Percentiles rank a stretch among this genome's conserved stretches.
These are phyloP conservation scores for Penstemon davidsonii DNA, from an alignment of 257 asterid species.

Conservation along the genomic window DNA sequence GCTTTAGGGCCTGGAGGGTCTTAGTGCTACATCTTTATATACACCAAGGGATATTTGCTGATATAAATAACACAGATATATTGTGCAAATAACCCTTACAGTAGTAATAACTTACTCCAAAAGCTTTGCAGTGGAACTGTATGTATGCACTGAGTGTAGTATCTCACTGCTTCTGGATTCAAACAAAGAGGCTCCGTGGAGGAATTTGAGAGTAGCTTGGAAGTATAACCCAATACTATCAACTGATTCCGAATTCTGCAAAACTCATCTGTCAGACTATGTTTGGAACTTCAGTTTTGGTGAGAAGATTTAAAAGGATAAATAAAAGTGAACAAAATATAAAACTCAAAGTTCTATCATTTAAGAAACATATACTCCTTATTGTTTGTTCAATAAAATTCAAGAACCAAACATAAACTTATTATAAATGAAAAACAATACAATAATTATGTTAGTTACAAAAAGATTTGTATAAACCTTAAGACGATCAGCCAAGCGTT, in stretches of 20 bases:
- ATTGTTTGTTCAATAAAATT: too few relatives aligned
- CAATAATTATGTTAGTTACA: neutral
- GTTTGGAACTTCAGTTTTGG: too few relatives aligned
- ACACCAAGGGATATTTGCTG: too few relatives aligned
- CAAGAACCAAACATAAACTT: too few relatives aligned
- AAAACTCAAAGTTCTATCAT: too few relatives aligned
- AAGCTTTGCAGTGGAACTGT: conserved; percentile 94
- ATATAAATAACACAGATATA: neutral
- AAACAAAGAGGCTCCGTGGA: conserved; percentile 88
- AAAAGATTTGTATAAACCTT: conserved; percentile 57
- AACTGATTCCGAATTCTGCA: conserved; percentile 78
- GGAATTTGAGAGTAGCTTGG: conserved; percentile 94
- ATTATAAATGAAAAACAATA: conserved; percentile 20
- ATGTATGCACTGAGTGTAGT: conserved; percentile 72
- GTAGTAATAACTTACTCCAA: conserved; percentile 75
- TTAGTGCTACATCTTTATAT: too few relatives aligned
- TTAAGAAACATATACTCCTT: too few relatives aligned
- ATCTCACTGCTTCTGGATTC: conserved; percentile 75
- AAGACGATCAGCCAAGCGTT: conserved; percentile 91
- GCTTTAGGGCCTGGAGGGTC: too few relatives aligned
- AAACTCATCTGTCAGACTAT: conserved; percentile 16
- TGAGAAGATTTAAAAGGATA: too few relatives aligned
- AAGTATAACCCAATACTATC: conserved; percentile 81
- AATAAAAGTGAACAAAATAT: too few relatives aligned
- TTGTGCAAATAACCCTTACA: neutral